Base-by-base conservation (phyloP, 331 rosid genomes). In the Erythrophleum ivorense region DNA sequence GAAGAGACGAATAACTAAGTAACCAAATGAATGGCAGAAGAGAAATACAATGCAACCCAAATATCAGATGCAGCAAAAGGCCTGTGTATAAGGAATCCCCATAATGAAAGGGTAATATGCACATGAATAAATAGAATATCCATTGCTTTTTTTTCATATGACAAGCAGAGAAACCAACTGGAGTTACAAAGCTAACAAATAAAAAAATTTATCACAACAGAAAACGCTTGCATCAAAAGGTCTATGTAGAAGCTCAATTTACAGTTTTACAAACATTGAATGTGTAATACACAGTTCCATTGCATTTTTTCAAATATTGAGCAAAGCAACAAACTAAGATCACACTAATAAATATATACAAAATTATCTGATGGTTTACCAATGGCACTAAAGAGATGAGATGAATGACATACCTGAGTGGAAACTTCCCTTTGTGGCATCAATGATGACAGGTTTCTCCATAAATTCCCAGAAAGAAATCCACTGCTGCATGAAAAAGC, bases 401-500 rank as follows among this genome's bases (percentile, higher is more conserved):
- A 80, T 46, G 73, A 69, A 33, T 69, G 54, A n/a, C 81, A 79
- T 88, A 95, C 97, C 97, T 91, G 91, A 76, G 88, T 54, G 76
- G 92, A 82, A 62, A 85, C 89, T 84, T 91, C 97, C 60, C 99
- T 92, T 70, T 45, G 92, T 72, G 98, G 94, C 89, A 95, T 88
- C 91, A 91, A 86, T 29, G 98, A 86, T 60, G 96, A 88, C 73
- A 92, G 86, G 88, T 92, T 93, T 87, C 97, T 87, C 99, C 96
- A 93, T 70, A 89, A 64, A 84, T 88, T 91, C 80, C 94, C 94
- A 68, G 97, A 84, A 78, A 90, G 82, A 60, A 92, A 31, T 82
- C 97, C 94, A 77, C 99, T 93, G 94, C n/a, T 52, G 13, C 83
- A 80, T 43, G 81, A 86, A 74, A 78, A 80, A 49, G 81, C 19